These are phyloP conservation scores for Avena eriantha DNA, from an alignment of 176 grass and related monocot genomes.

Conservation along the genomic window DNA sequence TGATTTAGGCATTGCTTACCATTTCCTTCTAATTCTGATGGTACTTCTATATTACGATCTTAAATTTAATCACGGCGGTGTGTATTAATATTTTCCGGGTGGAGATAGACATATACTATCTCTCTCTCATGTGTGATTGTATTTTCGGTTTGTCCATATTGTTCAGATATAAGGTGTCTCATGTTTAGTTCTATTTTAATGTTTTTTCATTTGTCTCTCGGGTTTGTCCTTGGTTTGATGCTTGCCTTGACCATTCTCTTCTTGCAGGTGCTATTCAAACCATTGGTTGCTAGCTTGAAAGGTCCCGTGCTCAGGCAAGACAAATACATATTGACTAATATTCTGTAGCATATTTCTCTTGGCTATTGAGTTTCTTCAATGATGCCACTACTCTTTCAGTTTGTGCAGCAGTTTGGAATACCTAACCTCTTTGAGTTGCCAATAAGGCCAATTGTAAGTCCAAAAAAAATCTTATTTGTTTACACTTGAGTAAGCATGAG, in stretches of 20 bases:
- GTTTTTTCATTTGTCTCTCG: too few species aligned
- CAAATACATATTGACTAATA: neutral
- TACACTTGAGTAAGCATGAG: neutral
- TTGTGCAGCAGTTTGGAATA: conserved; percentile 97
- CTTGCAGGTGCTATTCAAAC: too few species aligned
- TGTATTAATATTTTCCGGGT: too few species aligned
- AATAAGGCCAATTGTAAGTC: conserved; percentile 81
- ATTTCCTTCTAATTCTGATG: neutral
- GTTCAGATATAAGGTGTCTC: too few species aligned
- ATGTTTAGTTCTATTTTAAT: too few species aligned
- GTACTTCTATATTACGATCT: neutral
- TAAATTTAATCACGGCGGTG: too few species aligned
- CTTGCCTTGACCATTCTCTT: too few species aligned
- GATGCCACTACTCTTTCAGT: conserved; percentile 61
- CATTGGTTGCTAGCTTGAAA: too few species aligned
- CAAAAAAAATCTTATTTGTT: conserved; percentile 11
- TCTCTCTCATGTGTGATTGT: too few species aligned
- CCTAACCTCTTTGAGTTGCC: conserved; percentile 97
- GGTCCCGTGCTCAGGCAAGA: conserved; percentile 91
- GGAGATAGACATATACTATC: too few species aligned
- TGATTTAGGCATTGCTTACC: neutral
- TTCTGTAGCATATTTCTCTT: conserved; percentile 32
- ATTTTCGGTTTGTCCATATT: too few species aligned
- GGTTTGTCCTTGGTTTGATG: too few species aligned
- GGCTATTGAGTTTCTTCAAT: conserved; percentile 18